Evolutionary conservation across 1,284 basidiomycete genomes (phyloP).

Genomic region (Ceratobasidium theobromae): DNA sequence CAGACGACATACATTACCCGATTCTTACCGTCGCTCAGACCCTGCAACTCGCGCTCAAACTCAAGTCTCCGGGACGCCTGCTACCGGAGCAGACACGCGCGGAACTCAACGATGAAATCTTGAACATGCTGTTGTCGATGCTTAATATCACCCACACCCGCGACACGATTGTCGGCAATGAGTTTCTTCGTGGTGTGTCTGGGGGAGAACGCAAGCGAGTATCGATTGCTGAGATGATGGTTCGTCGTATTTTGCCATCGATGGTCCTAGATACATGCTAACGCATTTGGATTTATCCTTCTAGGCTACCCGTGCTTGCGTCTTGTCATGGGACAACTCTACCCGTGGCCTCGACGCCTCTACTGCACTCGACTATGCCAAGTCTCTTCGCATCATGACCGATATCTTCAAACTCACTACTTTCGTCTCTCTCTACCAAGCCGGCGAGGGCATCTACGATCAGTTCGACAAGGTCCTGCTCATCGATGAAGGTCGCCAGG

Average conservation of each 20-base stretch:
- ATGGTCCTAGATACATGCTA: neutral
- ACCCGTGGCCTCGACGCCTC: constrained; percentile 31
- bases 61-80: constrained; percentile 53
- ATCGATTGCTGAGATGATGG: constrained; percentile 57
- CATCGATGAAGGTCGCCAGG: constrained; percentile 53
- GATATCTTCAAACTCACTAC: constrained; percentile 50
- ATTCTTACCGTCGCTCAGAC: constrained; percentile 60
- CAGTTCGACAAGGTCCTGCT: constrained; percentile 50
- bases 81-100: constrained; percentile 50
- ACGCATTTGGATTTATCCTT: neutral
- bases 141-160: constrained; percentile 61
- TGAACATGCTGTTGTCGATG: constrained; percentile 56
- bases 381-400: constrained; percentile 54
- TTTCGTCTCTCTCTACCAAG: constrained; percentile 54
- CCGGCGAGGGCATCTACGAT: constrained; percentile 49
- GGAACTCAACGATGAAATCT: constrained; percentile 53
- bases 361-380: constrained; percentile 51
- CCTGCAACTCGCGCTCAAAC: constrained; percentile 52
- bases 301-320: constrained; percentile 45
- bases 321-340: constrained; percentile 54
- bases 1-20: constrained; percentile 59
- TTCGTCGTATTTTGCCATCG: neutral
- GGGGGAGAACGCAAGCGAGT: constrained; percentile 64
- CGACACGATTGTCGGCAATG: constrained; percentile 56
- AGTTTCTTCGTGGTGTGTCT: constrained; percentile 58